Percentiles rank a stretch among this genome's conserved stretches.
phyloP scores from a whole-genome alignment of 2,329 filamentous ascomycete species.

The Fusarium keratoplasticum region DNA sequence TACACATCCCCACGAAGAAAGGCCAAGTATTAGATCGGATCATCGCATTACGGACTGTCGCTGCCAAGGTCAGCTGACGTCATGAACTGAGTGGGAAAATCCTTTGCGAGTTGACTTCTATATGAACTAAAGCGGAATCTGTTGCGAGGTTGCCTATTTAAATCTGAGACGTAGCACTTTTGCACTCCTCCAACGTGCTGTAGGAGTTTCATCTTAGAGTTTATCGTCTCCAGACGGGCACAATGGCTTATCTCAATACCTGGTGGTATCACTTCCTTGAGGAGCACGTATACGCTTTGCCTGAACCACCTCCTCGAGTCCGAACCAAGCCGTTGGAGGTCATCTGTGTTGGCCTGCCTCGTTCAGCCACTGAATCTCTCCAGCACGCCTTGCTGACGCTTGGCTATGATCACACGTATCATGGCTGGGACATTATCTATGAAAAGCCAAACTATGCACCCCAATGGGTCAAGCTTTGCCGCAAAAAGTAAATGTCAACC shows the following conservation, averaged over 20 bases:
- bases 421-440: conserved; percentile 50
- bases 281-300: conserved; percentile 18
- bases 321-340: conserved; percentile 51
- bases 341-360: conserved; percentile 49
- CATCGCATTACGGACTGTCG: neutral
- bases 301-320: conserved; percentile 26
- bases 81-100: neutral
- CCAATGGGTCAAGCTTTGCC: conserved; percentile 18
- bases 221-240: neutral
- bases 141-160: neutral
- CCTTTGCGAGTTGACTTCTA: neutral
- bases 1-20: too few species aligned
- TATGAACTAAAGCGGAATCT: neutral
- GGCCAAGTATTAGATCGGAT: neutral
- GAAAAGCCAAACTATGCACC: conserved; percentile 31
- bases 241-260: neutral
- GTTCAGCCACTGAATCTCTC: conserved; percentile 51
- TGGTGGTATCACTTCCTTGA: conserved; percentile 23
- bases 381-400: conserved; percentile 47
- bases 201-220: neutral
- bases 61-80: neutral
- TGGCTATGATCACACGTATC: conserved; percentile 48
- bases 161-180: neutral
- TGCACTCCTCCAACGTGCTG: neutral
- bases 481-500: conserved; percentile 12